A percentile compares a stretch with the other conserved stretches of the same genome.
These are phyloP conservation scores for Podila epicladia DNA, from an alignment of 192 early-diverging fungal species.

Conservation along the genomic window DNA sequence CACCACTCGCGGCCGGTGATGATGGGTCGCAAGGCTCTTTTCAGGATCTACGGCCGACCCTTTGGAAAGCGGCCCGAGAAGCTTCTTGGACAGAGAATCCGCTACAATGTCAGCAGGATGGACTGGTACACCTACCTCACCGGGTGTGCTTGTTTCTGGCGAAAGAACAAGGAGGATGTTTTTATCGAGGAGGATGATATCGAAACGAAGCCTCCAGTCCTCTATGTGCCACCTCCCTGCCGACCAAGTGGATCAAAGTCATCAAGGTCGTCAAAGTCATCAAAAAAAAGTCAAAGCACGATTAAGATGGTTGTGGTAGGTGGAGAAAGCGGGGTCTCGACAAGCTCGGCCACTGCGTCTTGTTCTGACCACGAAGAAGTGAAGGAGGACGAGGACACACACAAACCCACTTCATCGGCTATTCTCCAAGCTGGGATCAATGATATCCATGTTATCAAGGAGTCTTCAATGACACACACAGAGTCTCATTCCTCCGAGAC, in stretches of 20 bases:
- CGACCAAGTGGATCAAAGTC: not conserved
- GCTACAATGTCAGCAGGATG: not conserved
- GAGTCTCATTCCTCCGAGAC: too few species aligned
- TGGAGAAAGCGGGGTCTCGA: not conserved
- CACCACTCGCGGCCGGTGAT: constrained; percentile 25
- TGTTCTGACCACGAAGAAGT: too few species aligned
- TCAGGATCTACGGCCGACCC: constrained; percentile 34
- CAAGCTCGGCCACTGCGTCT: too few species aligned
- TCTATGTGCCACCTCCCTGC: not conserved
- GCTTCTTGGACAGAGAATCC: constrained; percentile 9
- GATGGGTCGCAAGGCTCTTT: constrained; percentile 22
- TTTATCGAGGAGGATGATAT: constrained; percentile 8
- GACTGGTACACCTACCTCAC: constrained; percentile 24
- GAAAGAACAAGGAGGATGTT: constrained; percentile 24
- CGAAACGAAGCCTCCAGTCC: not conserved
- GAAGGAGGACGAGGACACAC: too few species aligned
- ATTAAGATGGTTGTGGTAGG: not conserved
- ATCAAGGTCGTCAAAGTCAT: not conserved
- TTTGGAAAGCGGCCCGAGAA: constrained; percentile 37
- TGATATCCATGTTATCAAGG: too few species aligned
- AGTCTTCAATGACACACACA: too few species aligned
- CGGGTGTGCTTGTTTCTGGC: constrained; percentile 18
- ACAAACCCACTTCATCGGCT: too few species aligned
- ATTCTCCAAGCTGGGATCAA: too few species aligned
- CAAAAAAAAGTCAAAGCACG: not conserved